These are phyloP conservation scores for Bertia moriformis DNA, from an alignment of 2,329 filamentous ascomycete species.

Conservation along the genomic window DNA sequence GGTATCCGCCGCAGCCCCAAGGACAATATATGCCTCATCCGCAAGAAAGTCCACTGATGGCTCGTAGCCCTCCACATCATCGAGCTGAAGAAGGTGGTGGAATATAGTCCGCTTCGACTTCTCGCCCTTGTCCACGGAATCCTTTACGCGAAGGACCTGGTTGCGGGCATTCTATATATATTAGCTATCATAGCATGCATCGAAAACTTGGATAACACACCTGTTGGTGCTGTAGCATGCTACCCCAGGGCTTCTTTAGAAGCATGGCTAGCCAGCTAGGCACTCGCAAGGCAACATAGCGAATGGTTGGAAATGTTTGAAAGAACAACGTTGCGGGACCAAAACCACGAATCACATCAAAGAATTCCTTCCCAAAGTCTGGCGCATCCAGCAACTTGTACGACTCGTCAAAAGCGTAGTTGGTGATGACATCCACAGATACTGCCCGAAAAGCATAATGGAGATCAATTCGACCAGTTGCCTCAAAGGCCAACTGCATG, in stretches of 20 bases:
- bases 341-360: constrained; percentile 7
- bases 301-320: constrained; percentile 9
- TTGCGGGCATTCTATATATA: background rate
- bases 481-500: background rate
- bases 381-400: constrained; percentile 8
- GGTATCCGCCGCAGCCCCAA: constrained; percentile 15
- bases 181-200: background rate
- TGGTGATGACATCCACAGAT: constrained; percentile 1
- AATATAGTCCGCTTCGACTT: background rate
- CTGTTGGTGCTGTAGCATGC: background rate
- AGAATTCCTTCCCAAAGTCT: constrained; percentile 8
- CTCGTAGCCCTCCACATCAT: background rate
- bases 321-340: constrained; percentile 10
- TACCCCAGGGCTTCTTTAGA: background rate
- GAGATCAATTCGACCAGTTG: background rate
- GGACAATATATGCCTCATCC: constrained; percentile 10
- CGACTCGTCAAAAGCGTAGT: constrained; percentile 8
- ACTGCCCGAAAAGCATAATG: constrained; percentile 1
- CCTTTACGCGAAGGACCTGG: background rate
- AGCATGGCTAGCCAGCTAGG: constrained; percentile 3
- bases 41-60: constrained; percentile 4
- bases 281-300: constrained; percentile 4
- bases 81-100: background rate
- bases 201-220: background rate
- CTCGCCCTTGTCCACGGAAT: background rate